Base-by-base conservation (phyloP, 306 rosid species). In the Lathyrus sativus region DNA sequence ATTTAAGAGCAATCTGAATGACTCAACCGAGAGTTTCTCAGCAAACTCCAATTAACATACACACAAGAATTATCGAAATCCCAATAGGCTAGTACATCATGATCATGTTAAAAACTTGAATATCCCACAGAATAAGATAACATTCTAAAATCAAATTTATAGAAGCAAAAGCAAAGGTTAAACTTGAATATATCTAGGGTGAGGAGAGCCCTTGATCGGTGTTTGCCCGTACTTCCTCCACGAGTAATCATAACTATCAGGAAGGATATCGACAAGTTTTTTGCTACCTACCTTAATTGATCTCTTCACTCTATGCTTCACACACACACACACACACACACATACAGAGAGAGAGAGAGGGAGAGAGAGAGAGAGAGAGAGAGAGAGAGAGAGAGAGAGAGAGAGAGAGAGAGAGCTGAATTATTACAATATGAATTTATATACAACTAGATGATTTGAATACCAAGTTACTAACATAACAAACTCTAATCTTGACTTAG, bases 171-270 rank as follows among this genome's bases (percentile, higher is more conserved):
- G 49, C 51, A 69, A 46, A 73, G 31, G 22, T 41, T 53, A 50
- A 49, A 67, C 55, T 41, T 57, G 55, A 53, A 67, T 50, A 72
- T 78, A 95, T 97, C 99, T 88, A 54, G 99, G 99, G 56, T 95
- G 99, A 65, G 99, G 99, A 57, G 99, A 95, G 41, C 99, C 99
- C 88, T 95, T 95, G 85, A 95, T 95, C 53, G 99, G 97, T 83
- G 91, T 95, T 84, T 95, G 99, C 67, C 97, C 99, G 3, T 95
- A 95, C 74, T 95, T 95, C 87, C 97, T 89, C 99, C 99, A 95
- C 38, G 99, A 95, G 76, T 84, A 95, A 83, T 95, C 97, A 86
- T n/a, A n/a, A n/a, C n/a, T n/a, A n/a, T 95, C 99, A 4, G 97
- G 91, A 62, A 97, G 99, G 24, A 95, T 95, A 82, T 95, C 99